A percentile compares a stretch with the other conserved stretches of the same genome.
These are phyloP conservation scores for Tetradesmus lagerheimii DNA, from an alignment of 139 green algal species.

Conservation along the genomic window DNA sequence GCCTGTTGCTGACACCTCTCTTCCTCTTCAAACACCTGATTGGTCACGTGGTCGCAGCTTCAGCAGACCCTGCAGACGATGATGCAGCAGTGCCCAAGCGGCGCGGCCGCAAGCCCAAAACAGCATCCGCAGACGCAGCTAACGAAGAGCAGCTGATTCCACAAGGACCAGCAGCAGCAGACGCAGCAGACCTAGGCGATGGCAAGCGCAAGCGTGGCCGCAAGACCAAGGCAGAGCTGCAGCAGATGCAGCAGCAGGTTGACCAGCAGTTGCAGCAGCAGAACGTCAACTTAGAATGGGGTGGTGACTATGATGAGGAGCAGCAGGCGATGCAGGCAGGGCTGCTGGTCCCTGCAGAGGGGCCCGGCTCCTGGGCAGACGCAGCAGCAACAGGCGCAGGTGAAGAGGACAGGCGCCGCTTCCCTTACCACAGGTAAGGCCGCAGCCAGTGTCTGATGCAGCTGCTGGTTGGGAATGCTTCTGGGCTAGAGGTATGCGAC, in stretches of 20 bases:
- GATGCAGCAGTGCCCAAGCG: background rate
- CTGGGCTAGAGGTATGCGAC: too few relatives aligned
- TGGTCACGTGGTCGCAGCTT: background rate
- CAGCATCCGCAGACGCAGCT: slow-evolving; percentile 16
- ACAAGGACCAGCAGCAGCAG: slow-evolving; percentile 24
- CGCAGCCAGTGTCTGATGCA: too few relatives aligned
- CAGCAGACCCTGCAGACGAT: background rate
- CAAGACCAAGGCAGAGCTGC: slow-evolving; percentile 12
- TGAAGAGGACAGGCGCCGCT: slow-evolving; percentile 34
- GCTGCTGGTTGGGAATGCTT: too few relatives aligned
- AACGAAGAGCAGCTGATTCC: background rate
- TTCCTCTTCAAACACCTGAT: too few relatives aligned
- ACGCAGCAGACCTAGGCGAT: background rate
- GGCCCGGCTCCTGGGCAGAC: slow-evolving; percentile 24
- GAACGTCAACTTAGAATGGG: background rate
- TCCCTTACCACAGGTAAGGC: slow-evolving; percentile 40
- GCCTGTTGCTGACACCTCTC: background rate
- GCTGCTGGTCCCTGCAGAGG: background rate
- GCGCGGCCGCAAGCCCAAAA: slow-evolving; percentile 33
- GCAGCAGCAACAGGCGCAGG: slow-evolving; percentile 9
- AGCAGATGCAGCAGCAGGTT: background rate
- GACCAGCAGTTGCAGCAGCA: slow-evolving; percentile 20
- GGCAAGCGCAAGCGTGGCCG: slow-evolving; percentile 5
- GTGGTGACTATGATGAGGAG: slow-evolving; percentile 21
- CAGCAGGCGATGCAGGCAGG: background rate